A percentile compares a stretch with the other conserved stretches of the same genome.
Conservation (phyloP, 129 eudicot species). For the Saposhnikovia divaricata region DNA sequence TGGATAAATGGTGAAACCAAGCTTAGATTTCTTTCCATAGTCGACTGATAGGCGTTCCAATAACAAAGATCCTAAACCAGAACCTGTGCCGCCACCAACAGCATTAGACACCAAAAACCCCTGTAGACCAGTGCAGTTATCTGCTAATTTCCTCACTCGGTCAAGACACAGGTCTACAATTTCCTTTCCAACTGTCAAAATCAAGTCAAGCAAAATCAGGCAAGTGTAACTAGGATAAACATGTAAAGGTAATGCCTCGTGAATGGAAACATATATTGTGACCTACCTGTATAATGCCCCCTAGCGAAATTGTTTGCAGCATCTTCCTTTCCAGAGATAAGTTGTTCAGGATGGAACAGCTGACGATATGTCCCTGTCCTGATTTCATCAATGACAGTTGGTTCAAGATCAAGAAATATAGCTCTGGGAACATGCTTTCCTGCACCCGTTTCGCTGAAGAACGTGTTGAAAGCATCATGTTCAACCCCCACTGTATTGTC, state of each 20-base stretch:
- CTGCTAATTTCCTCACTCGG: slow-evolving; percentile 30
- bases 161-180: slow-evolving; percentile 33
- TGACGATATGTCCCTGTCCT: slow-evolving; percentile 10
- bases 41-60: slow-evolving; percentile 35
- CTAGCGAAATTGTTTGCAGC: slow-evolving; percentile 10
- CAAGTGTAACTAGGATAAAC: not conserved
- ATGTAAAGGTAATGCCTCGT: not conserved
- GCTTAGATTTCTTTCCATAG: slow-evolving; percentile 33
- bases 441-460: slow-evolving; percentile 9
- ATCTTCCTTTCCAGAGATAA: slow-evolving; percentile 12
- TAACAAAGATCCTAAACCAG: slow-evolving; percentile 29
- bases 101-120: slow-evolving; percentile 34
- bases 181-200: slow-evolving; percentile 30
- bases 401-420: slow-evolving; percentile 14
- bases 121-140: slow-evolving; percentile 34
- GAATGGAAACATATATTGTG: not conserved
- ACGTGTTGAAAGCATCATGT: slow-evolving; percentile 12
- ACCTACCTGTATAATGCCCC: slow-evolving; percentile 11
- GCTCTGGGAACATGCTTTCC: slow-evolving; percentile 16
- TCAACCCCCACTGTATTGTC: slow-evolving; percentile 12
- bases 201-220: not conserved
- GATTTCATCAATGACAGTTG: slow-evolving; percentile 12
- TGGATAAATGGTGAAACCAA: slow-evolving; percentile 34
- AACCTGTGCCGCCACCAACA: slow-evolving; percentile 40
- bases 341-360: slow-evolving; percentile 17